Base-by-base conservation (phyloP, 2,329 filamentous ascomycete genomes). In the Thelonectria olida region DNA sequence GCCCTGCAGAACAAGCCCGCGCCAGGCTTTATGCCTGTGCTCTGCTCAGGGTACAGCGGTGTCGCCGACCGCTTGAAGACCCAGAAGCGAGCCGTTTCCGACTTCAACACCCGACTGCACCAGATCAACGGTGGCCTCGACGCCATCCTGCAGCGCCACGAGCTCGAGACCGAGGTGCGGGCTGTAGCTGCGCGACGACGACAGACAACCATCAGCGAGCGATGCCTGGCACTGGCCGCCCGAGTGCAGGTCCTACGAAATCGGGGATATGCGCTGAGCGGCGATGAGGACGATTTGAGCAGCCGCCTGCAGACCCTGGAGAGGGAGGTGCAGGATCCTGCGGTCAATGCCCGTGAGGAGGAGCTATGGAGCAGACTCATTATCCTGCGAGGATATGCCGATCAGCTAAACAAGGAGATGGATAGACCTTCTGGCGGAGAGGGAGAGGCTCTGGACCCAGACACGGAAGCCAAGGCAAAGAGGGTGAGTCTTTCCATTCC, bases 361-460 rank as follows among this genome's bases (percentile, higher is more conserved):
- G 92, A 96, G 80, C 88, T 96, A 44, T 96, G 92, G 92, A 93
- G 92, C 66, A 83, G 92, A 45, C 86, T 96, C 79, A 90, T 93
- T 49, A 86, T 90, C 36, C 80, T 96, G 48, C 83, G 91, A 65
- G 90, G 91, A 63, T 88, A 92, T 66, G 90, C 91, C 20, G 87
- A 90, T 67, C 85, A 88, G 70, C 77, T 96, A 68, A 90, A 90
- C 72, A 87, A 86, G 69, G 92, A 96, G 80, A 84, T 92, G 59
- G 91, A 90, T 74, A 89, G 88, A 78, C 81, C 89, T 55, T 86
- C 88, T 2, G 79, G 82, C 23, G 80, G 83, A 54, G 82, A 85
- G 38, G 80, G 81, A 15, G 84, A 86, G 31, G 82, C 84, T 1
- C 77, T 94, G 58, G 88, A 90, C 45, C 89, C 91, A 66, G 90